Evolutionary conservation across 1,139 yeast genomes (phyloP).

Genomic region (Magnusiomyces tetraspermus): DNA sequence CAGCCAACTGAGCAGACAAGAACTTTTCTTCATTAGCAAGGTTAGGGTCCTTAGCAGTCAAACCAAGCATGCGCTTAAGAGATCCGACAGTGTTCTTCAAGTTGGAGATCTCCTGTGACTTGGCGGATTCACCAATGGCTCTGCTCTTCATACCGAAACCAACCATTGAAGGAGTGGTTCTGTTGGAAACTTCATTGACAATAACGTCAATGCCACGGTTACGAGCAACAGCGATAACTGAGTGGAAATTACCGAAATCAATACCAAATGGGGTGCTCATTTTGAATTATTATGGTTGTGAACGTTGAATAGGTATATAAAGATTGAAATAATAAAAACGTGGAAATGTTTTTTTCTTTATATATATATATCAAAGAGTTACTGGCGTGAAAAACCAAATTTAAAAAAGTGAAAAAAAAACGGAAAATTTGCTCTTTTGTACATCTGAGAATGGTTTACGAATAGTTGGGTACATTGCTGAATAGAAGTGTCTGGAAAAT

Average conservation of each 20-base stretch:
- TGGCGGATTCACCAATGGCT: slow-evolving; percentile 89
- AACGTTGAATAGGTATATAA: background rate
- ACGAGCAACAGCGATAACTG: slow-evolving; percentile 92
- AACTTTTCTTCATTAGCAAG: slow-evolving; percentile 64
- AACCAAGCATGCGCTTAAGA: slow-evolving; percentile 83
- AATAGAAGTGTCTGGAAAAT: background rate
- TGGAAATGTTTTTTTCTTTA: too few relatives aligned
- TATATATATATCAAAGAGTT: too few relatives aligned
- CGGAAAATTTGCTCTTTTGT: too few relatives aligned
- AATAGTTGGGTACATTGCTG: too few relatives aligned
- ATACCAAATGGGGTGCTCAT: slow-evolving; percentile 94
- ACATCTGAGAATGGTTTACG: too few relatives aligned
- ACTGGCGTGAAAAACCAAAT: too few relatives aligned
- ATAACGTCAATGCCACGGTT: slow-evolving; percentile 97
- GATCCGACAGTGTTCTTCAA: slow-evolving; percentile 93
- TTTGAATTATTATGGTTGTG: slow-evolving; percentile 16
- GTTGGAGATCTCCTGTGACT: slow-evolving; percentile 93
- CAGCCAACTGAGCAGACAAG: slow-evolving; percentile 58
- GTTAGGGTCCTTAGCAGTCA: slow-evolving; percentile 68
- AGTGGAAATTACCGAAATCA: slow-evolving; percentile 88
- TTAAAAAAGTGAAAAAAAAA: too few relatives aligned
- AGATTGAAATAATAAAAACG: too few relatives aligned
- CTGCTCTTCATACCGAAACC: slow-evolving; percentile 89
- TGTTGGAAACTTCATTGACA: slow-evolving; percentile 96
- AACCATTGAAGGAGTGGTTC: slow-evolving; percentile 89